Base-by-base conservation (phyloP, 73 alveolate species). In the Paramecium pentaurelia region DNA sequence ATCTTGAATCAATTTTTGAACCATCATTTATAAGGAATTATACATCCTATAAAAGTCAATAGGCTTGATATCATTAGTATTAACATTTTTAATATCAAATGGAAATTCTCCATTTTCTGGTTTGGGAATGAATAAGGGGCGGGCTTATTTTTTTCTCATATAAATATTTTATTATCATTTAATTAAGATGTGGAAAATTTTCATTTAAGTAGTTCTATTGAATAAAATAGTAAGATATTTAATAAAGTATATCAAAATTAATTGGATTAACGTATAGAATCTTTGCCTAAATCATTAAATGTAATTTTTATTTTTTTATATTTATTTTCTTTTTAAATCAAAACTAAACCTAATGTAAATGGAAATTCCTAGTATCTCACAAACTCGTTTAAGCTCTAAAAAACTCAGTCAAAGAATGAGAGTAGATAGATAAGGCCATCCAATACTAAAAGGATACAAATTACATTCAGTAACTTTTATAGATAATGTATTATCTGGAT, bases 71-170 rank as follows among this genome's bases (percentile, higher is more conserved):
- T 80, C 91, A 38, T 75, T 68, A 20, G 64, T 34, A 25, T 32
- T 28, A 45, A 22, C 58, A 42, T 80, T 64, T 28, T 49, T 44
- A 0, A 45, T 45, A 20, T 80, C 73, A 47, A 80, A 80, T n/a
- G 91, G 91, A 28, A 80, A 80, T 8, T 80, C 91, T 37, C 91
- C 73, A 30, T 80, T 27, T 47, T 80, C 91, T n/a, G 91, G 91
- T 64, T 80, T 80, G 8, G 91, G 91, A 27, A 80, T 49, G 91
- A 42, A 80, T 22, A 80, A 64, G 28, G 91, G 91, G 58, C 91
- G 91, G 44, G 91, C 25, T 80, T 80, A 80, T 64, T 80, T 80
- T 80, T 80, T 80, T 6, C 75, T 80, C 91, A 80, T 80, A 37
- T n/a, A 73, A 30, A 34, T 30, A 73, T 30, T 37, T 36, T 36